phyloP scores from a whole-genome alignment of 495 filamentous ascomycete genomes.

The Melanomma pulvis-pyrius region DNA sequence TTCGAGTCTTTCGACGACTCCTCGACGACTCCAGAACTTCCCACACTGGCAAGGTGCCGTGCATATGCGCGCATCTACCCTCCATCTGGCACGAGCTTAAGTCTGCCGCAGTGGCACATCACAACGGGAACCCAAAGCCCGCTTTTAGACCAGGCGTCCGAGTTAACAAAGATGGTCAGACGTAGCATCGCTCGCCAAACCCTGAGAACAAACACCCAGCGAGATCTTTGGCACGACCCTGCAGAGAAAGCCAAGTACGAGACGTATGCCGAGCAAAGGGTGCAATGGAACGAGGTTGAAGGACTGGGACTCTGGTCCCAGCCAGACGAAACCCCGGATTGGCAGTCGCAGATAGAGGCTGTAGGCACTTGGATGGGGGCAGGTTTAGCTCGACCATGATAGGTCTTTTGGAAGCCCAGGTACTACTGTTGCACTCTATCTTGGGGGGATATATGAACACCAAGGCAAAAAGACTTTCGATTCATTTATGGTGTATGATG shows the following conservation, averaged over 20 bases:
- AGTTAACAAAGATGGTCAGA: slow-evolving; percentile 23
- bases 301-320: slow-evolving; percentile 29
- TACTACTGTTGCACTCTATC: too few species aligned
- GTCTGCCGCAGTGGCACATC: slow-evolving; percentile 30
- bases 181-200: slow-evolving; percentile 26
- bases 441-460: too few species aligned
- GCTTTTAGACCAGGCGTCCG: slow-evolving; percentile 31
- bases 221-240: slow-evolving; percentile 8
- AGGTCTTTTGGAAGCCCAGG: too few species aligned
- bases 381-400: neutral
- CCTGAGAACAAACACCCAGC: neutral
- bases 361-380: slow-evolving; percentile 27
- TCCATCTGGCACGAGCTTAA: slow-evolving; percentile 18
- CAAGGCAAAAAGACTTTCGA: too few species aligned
- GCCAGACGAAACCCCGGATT: neutral
- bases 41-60: slow-evolving; percentile 24
- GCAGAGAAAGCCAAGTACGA: slow-evolving; percentile 22
- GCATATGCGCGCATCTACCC: slow-evolving; percentile 35
- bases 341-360: slow-evolving; percentile 13
- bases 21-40: neutral
- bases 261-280: slow-evolving; percentile 20
- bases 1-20: slow-evolving; percentile 11
- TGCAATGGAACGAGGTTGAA: neutral
- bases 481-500: too few species aligned
- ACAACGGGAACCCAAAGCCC: slow-evolving; percentile 29